Base-by-base conservation (phyloP, 139 green algal genomes). In the Diplosphaera chodatii region DNA sequence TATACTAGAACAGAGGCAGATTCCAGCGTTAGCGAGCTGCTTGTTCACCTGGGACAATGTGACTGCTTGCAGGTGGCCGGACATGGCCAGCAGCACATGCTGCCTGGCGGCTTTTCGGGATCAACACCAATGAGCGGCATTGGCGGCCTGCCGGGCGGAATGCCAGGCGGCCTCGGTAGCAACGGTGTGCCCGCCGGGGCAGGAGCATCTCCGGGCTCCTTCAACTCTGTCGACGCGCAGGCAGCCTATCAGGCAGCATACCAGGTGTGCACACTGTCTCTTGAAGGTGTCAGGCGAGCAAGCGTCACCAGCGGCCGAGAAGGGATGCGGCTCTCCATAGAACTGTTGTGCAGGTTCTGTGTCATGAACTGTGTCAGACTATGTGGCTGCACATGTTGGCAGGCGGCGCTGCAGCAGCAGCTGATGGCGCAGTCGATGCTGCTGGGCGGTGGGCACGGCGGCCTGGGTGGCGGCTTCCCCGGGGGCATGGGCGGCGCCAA, bases 211-310 rank as follows among this genome's bases (percentile, higher is more conserved):
- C 62, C 62, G 3, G 40, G 67, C 34, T 32, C 59, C n/a, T 37
- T 63, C 29, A 41, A 72, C 31, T 84, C 80, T 25, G 62, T 91
- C 3, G 88, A 97, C 68, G 94, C 94, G 70, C 87, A 94, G 78
- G 91, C 88, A 41, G 91, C 91, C 0, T 96, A 97, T 71, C 84
- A 92, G 75, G 91, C 91, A 30, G 91, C 91, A 0, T 96, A 93
- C 72, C 87, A 94, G 48, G 73, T 59, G 8, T 20, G 48, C 48
- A 59, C n/a, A n/a, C n/a, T n/a, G n/a, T n/a, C n/a, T n/a, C n/a
- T n/a, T n/a, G n/a, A n/a, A n/a, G n/a, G n/a, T n/a, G n/a, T n/a
- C n/a, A n/a, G n/a, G n/a, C n/a, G n/a, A n/a, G n/a, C n/a, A n/a
- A n/a, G n/a, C n/a, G n/a, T n/a, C n/a, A n/a, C n/a, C n/a, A n/a